Evolutionary conservation across 177 flowering plant genomes (phyloP).

Genomic region (Vitis hybrid): DNA sequence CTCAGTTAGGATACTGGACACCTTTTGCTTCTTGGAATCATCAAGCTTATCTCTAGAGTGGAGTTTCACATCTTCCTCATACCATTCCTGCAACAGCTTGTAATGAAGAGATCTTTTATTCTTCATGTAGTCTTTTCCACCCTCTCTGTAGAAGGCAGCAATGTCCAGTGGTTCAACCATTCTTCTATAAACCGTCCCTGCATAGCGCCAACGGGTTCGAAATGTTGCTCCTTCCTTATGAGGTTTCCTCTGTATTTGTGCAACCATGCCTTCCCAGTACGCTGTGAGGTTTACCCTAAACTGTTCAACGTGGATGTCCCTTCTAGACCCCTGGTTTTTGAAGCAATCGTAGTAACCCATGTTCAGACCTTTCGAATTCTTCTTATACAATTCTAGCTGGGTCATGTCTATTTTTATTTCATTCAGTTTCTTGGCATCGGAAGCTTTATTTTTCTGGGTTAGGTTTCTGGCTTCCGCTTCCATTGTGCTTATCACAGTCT

Average conservation of each 20-base stretch:
- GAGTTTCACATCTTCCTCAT: conserved; percentile 14
- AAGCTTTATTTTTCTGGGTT: conserved; percentile 1
- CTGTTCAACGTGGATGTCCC: conserved; percentile 17
- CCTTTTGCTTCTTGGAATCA: not conserved
- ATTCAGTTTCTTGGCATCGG: conserved; percentile 31
- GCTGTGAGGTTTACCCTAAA: conserved; percentile 21
- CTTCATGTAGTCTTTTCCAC: conserved; percentile 19
- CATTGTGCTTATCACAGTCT: conserved; percentile 7
- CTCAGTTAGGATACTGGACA: conserved; percentile 27
- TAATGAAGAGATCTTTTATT: conserved; percentile 33
- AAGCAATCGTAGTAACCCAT: conserved; percentile 48
- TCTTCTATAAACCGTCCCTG: conserved; percentile 45
- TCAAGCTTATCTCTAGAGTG: not conserved
- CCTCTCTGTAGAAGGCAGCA: conserved; percentile 36
- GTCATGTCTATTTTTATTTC: conserved; percentile 35
- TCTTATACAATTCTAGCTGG: conserved; percentile 55
- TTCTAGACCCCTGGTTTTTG: conserved; percentile 3
- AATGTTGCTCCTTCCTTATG: conserved; percentile 27
- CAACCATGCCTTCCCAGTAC: conserved; percentile 43
- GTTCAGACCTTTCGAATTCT: conserved; percentile 10
- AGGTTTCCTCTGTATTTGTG: conserved; percentile 35
- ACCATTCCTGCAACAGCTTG: conserved; percentile 41
- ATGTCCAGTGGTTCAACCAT: conserved; percentile 63
- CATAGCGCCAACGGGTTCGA: conserved; percentile 28
- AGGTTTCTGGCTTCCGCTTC: conserved; percentile 7